A percentile compares a stretch with the other conserved stretches of the same genome.
phyloP scores from a whole-genome alignment of 2,329 filamentous ascomycete genomes.

The Trichoderma brevicompactum region DNA sequence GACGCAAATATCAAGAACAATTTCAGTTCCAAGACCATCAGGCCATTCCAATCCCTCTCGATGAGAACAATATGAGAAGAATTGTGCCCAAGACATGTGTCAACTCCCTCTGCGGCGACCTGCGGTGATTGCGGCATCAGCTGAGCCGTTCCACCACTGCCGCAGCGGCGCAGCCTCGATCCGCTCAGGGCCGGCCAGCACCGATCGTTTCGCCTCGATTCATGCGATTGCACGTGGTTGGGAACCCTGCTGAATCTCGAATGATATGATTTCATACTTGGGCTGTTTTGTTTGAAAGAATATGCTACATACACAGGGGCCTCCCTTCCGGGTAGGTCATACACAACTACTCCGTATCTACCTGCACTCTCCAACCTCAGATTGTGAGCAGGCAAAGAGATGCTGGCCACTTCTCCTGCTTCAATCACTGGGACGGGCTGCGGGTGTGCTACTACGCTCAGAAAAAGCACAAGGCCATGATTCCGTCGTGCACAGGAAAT shows the following conservation, averaged over 20 bases:
- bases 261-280: neutral
- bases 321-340: no score
- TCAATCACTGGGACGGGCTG: no score
- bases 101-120: neutral
- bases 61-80: constrained; percentile 1
- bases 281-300: neutral
- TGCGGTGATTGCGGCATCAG: constrained; percentile 26
- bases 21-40: neutral
- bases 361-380: no score
- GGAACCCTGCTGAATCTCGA: neutral
- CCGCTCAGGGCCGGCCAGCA: neutral
- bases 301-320: neutral
- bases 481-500: neutral
- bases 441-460: no score
- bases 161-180: neutral
- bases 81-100: neutral
- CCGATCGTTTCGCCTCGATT: constrained; percentile 16
- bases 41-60: neutral
- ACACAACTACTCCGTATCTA: no score
- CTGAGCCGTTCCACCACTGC: neutral
- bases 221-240: neutral
- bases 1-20: neutral
- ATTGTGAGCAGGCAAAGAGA: no score
- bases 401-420: no score
- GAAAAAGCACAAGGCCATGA: no score